Conservation (phyloP, 768 basidiomycete genomes). For the Floccularia luteovirens region DNA sequence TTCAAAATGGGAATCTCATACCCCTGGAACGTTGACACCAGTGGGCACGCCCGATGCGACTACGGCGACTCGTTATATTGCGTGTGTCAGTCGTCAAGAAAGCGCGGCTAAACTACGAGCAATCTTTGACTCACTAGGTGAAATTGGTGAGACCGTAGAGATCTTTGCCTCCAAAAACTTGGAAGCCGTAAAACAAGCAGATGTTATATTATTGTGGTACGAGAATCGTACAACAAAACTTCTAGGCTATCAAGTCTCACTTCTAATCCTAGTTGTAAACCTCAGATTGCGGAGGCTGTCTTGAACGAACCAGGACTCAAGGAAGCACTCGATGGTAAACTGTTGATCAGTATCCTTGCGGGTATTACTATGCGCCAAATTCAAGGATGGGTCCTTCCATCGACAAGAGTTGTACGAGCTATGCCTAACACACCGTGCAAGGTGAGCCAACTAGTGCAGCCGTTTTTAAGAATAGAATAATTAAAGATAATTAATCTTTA, state of each 20-base stretch:
- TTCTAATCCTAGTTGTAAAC: conserved; percentile 70
- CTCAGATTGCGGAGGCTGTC: conserved; percentile 75
- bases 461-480: not conserved
- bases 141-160: conserved; percentile 60
- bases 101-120: conserved; percentile 58
- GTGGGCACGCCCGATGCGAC: conserved; percentile 54
- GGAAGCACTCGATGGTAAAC: conserved; percentile 82
- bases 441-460: conserved; percentile 33
- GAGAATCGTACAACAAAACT: conserved; percentile 11
- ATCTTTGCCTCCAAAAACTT: conserved; percentile 67
- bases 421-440: conserved; percentile 99
- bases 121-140: conserved; percentile 52
- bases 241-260: not conserved
- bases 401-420: conserved; percentile 84
- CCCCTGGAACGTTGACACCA: conserved; percentile 71
- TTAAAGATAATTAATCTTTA: not conserved
- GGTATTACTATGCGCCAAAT: conserved; percentile 89
- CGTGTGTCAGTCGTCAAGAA: conserved; percentile 79
- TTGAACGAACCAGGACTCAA: conserved; percentile 68
- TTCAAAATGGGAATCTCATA: conserved; percentile 61
- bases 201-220: conserved; percentile 88
- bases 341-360: conserved; percentile 96
- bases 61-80: conserved; percentile 73
- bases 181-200: conserved; percentile 58
- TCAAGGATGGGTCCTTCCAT: conserved; percentile 59